Percentiles rank a stretch among this genome's conserved stretches.
phyloP scores from a whole-genome alignment of 1,284 basidiomycete species.

The Ustilago nuda region DNA sequence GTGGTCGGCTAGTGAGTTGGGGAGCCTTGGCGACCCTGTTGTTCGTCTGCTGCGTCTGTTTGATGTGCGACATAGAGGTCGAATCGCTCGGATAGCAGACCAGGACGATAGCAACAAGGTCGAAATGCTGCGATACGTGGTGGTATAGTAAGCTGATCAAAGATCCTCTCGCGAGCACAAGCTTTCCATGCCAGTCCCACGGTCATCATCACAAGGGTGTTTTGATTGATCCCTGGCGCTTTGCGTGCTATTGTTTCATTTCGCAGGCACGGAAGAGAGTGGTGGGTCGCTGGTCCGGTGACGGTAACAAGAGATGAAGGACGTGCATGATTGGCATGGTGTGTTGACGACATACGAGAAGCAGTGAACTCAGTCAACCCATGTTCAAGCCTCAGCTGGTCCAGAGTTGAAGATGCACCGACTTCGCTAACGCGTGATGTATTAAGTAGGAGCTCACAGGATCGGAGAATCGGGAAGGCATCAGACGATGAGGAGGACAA shows the following conservation, averaged over 20 bases:
- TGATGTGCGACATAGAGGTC: conserved; percentile 32
- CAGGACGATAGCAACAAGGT: neutral
- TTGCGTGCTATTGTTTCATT: conserved; percentile 4
- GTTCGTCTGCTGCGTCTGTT: conserved; percentile 31
- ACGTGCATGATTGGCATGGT: neutral
- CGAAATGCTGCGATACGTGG: neutral
- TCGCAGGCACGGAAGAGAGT: neutral
- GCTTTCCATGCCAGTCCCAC: neutral
- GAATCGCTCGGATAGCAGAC: neutral
- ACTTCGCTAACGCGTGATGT: no score
- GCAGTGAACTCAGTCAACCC: neutral
- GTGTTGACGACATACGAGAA: neutral
- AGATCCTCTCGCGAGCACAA: neutral
- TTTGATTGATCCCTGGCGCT: neutral
- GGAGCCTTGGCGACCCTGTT: conserved; percentile 15
- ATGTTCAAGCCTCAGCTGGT: neutral
- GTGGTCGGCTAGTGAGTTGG: conserved; percentile 4
- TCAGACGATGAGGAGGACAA: no score
- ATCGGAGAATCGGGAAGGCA: no score
- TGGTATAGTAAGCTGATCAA: neutral
- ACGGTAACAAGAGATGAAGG: neutral
- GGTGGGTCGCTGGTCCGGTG: neutral
- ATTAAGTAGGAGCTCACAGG: no score
- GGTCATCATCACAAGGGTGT: conserved; percentile 2
- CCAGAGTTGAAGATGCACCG: no score